Evolutionary conservation across 495 filamentous ascomycete species (phyloP), one percentile per base, ranked within the genome.

Genomic region (Cercophora newfieldiana): DNA sequence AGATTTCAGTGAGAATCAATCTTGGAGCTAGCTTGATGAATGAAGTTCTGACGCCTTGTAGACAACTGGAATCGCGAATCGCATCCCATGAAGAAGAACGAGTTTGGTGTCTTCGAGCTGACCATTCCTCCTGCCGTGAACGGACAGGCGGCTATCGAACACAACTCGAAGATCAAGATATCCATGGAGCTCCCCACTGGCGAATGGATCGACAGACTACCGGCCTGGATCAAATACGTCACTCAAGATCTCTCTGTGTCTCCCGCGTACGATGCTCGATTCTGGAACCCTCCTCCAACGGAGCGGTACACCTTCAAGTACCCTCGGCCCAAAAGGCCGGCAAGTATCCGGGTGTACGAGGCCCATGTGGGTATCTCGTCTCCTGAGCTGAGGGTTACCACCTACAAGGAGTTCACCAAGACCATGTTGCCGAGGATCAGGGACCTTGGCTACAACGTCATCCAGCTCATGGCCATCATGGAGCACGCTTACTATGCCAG

Each of bases 401-500:
- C 93, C 7, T 99, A 96, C 85, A 97, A 96, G 76, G 92, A 99
- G 78, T 99, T 99, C 79, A 98, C 96, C 18, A 84, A 87, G 70
- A 91, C 90, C 76, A 90, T 95, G 85, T 85, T 99, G 7, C 93
- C 94, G 8, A 88, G 94, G 66, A 97, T 99, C 79, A 88, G 93
- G 72, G 81, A 86, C 70, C 83, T 97, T 62, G 95, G 94, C 61
- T 99, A 99, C 80, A 97, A 99, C 80, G 90, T 94, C 48, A 97
- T 99, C 70, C 95, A 99, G 77, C 83, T 99, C 68, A 99, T 99
- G 95, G 95, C 95, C 48, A 85, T 99, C 70, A 98, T 98, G 92
- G 95, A 99, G 75, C 95, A 99, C 79, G 94, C 95, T 28, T 99
- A 99, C 81, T 99, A 99, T 77, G 95, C 95, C 68, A 97, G 94